Percentiles rank a stretch among this genome's conserved stretches.
These are phyloP conservation scores for Byssothecium circinans DNA, from an alignment of 2,329 filamentous ascomycete species.

Conservation along the genomic window DNA sequence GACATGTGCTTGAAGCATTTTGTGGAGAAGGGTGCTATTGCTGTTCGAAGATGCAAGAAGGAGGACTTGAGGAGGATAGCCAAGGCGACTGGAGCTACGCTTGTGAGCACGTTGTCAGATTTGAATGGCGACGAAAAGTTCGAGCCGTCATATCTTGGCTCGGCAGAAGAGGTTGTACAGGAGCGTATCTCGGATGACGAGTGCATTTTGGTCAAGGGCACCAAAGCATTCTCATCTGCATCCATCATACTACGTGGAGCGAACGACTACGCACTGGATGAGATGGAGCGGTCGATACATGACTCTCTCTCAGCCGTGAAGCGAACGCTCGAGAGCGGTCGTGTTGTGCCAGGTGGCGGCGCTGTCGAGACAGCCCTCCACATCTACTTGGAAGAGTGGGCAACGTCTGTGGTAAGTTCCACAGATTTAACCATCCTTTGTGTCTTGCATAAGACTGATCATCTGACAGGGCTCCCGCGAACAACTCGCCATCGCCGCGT, in stretches of 20 bases:
- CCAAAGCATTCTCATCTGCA: constrained; percentile 89
- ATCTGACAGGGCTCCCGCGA: constrained; percentile 73
- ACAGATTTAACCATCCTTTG: background rate
- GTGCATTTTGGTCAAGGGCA: constrained; percentile 95
- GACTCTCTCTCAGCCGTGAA: constrained; percentile 97
- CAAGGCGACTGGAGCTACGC: constrained; percentile 89
- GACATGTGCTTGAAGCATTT: constrained; percentile 94
- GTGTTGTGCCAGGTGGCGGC: constrained; percentile 93
- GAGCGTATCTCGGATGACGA: constrained; percentile 99
- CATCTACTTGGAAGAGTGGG: constrained; percentile 98
- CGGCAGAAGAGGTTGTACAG: constrained; percentile 95
- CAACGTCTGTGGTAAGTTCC: constrained; percentile 82
- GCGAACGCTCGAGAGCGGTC: constrained; percentile 92
- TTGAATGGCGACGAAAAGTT: constrained; percentile 97
- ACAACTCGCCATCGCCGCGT: constrained; percentile 96
- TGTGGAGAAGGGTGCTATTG: constrained; percentile 93
- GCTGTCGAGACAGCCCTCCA: constrained; percentile 98
- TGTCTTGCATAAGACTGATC: too few species aligned
- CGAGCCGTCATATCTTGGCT: constrained; percentile 82
- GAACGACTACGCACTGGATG: constrained; percentile 95
- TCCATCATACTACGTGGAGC: constrained; percentile 94
- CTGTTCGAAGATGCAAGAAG: constrained; percentile 95
- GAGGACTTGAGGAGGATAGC: constrained; percentile 95
- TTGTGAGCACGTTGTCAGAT: constrained; percentile 91
- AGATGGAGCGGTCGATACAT: constrained; percentile 99